Percentiles rank a stretch among this genome's conserved stretches.
Conservation (phyloP, 2,329 filamentous ascomycete species). For the Ophiostoma piceae region DNA sequence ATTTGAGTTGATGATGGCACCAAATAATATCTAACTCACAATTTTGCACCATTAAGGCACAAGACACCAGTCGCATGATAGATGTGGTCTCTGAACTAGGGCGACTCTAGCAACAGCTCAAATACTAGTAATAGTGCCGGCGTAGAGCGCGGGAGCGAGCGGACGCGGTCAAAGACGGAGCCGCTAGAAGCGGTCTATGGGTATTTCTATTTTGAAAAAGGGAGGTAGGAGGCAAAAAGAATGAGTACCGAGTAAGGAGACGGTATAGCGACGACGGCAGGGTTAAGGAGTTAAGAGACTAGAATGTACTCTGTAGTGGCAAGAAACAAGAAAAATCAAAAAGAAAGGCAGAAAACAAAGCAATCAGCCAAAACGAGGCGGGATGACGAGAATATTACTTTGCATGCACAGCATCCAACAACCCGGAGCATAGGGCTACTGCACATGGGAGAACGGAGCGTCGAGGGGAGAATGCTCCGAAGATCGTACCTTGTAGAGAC, state of each 20-base stretch:
- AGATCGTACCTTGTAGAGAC: not conserved
- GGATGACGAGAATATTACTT: not conserved
- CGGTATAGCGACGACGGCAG: not conserved
- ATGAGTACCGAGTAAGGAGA: not conserved
- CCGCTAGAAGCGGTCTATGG: not conserved
- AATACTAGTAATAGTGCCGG: not conserved
- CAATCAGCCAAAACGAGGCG: not conserved
- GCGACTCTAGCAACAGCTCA: not conserved
- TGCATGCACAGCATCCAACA: not conserved
- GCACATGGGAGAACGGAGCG: not conserved
- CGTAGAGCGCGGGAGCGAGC: not conserved
- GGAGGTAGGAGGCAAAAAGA: not conserved
- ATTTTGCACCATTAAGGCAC: too few species aligned
- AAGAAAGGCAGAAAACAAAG: not conserved
- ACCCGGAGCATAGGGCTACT: not conserved
- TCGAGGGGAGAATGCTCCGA: slow-evolving; percentile 6
- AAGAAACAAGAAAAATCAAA: not conserved
- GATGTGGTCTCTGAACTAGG: not conserved
- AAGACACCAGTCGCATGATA: not conserved
- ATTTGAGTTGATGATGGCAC: too few species aligned
- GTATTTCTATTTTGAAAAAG: not conserved
- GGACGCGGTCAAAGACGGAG: slow-evolving; percentile 7
- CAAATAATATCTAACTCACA: too few species aligned
- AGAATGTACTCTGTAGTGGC: not conserved
- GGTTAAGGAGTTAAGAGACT: not conserved